Evolutionary conservation across 345 rosid genomes (phyloP), one percentile per base, ranked within the genome.

Genomic region (Angophora floribunda): DNA sequence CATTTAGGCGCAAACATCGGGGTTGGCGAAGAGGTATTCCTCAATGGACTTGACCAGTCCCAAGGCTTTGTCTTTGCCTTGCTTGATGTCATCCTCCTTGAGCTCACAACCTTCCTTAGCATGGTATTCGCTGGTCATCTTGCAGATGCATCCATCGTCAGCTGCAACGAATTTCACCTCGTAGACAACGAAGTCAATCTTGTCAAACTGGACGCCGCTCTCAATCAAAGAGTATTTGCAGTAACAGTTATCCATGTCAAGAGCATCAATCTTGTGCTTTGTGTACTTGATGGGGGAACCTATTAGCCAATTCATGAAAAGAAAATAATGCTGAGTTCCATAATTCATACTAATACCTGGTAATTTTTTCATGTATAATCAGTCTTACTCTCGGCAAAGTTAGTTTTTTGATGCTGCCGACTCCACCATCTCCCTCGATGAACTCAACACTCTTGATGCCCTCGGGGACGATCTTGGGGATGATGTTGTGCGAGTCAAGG

Each of bases 141-240:
- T 93, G 88, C 82, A 88, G 21, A 61, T 75, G 91, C 92, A 89
- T 0, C 95, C 93, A 26, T 93, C 93, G 5, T 89, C 90, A 15
- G 91, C 47, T 4, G 90, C 21, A 86, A 89, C 90, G 15, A 93
- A 87, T 50, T 91, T 89, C 7, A 87, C 86, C 44, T 92, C 93
- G 5, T 91, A 88, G 4, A 87, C 85, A 6, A 91, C 88, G 30
- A 86, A 90, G n/a, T 89, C 93, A 2, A 91, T 47, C 51, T 89
- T 91, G 4, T 91, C 92, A 86, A 88, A 14, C 6, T 89, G 2
- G 7, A 79, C 90, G 8, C 89, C 93, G 1, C 92, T 92, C 87
- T 94, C 95, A 16, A 94, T 89, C 93, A 90, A 47, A 26, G 90
- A 92, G 90, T 94, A 93, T 52, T 90, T 88, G 90, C 89, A 90